A percentile compares a stretch with the other conserved stretches of the same genome.
Evolutionary conservation across 768 basidiomycete species (phyloP).

Genomic region (Lactifluus piperatus): DNA sequence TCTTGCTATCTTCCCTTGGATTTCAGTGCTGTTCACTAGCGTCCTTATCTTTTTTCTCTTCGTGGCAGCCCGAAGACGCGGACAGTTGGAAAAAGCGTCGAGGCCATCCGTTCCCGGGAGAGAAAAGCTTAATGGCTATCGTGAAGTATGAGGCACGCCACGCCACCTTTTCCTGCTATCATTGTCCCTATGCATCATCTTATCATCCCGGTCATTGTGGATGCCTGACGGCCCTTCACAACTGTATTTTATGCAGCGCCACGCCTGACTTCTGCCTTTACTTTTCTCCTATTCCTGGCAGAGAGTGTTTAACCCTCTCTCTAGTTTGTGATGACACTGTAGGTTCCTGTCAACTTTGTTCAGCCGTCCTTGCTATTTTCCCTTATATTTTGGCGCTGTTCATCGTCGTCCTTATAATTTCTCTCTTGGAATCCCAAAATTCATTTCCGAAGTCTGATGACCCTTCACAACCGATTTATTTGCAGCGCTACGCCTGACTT

Average conservation of each 20-base stretch:
- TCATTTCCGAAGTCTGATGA: too few species aligned
- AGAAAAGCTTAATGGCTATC: too few species aligned
- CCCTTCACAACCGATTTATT: neutral
- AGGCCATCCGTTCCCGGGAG: too few species aligned
- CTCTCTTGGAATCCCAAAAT: too few species aligned
- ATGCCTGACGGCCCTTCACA: neutral
- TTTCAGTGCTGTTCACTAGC: neutral
- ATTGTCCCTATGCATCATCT: neutral
- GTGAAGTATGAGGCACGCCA: too few species aligned
- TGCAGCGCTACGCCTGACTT: neutral
- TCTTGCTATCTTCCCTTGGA: slow-evolving; percentile 14
- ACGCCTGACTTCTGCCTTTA: neutral
- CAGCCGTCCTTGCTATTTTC: slow-evolving; percentile 11
- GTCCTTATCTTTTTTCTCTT: slow-evolving; percentile 1
- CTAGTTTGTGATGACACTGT: too few species aligned
- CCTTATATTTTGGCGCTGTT: slow-evolving; percentile 9
- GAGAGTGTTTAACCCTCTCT: too few species aligned
- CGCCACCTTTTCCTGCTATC: neutral
- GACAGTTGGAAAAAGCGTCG: too few species aligned
- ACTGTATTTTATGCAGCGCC: neutral
- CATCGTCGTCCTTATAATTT: too few species aligned
- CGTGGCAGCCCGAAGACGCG: neutral
- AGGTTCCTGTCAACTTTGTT: too few species aligned
- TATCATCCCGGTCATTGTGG: neutral
- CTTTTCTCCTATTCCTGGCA: too few species aligned